Evolutionary conservation across 129 eudicot species (phyloP).

Genomic region (Cynara cardunculus): DNA sequence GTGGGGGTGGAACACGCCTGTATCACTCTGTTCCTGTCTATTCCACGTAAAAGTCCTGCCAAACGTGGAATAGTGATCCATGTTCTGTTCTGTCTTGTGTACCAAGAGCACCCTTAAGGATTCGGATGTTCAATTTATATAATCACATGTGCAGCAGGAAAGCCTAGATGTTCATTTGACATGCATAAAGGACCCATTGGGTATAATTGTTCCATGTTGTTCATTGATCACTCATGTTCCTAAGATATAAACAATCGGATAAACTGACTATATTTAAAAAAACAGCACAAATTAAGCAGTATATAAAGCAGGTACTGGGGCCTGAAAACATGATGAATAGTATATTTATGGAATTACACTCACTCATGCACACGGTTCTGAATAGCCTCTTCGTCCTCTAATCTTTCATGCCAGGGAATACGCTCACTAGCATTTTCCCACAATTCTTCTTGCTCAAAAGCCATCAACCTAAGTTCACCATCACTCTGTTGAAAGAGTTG

Average conservation of each 20-base stretch:
- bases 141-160: neutral
- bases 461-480: constrained; percentile 73
- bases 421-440: constrained; percentile 88
- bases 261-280: neutral
- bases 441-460: constrained; percentile 86
- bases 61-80: too few species aligned
- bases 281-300: neutral
- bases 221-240: neutral
- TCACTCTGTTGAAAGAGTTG: constrained; percentile 39
- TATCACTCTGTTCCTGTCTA: too few species aligned
- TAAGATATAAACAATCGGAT: neutral
- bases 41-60: too few species aligned
- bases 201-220: neutral
- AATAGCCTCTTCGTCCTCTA: constrained; percentile 87
- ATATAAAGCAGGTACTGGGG: neutral
- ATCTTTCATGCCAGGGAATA: constrained; percentile 88
- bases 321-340: neutral
- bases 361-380: constrained; percentile 96
- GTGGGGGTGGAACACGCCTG: too few species aligned
- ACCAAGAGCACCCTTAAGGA: too few species aligned
- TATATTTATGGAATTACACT: constrained; percentile 28
- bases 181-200: neutral
- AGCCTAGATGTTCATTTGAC: neutral
- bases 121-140: neutral
- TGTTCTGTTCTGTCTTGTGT: too few species aligned